A percentile compares a stretch with the other conserved stretches of the same genome.
Evolutionary conservation across 2,329 filamentous ascomycete species (phyloP).

Genomic region (Fusarium sublunatum): DNA sequence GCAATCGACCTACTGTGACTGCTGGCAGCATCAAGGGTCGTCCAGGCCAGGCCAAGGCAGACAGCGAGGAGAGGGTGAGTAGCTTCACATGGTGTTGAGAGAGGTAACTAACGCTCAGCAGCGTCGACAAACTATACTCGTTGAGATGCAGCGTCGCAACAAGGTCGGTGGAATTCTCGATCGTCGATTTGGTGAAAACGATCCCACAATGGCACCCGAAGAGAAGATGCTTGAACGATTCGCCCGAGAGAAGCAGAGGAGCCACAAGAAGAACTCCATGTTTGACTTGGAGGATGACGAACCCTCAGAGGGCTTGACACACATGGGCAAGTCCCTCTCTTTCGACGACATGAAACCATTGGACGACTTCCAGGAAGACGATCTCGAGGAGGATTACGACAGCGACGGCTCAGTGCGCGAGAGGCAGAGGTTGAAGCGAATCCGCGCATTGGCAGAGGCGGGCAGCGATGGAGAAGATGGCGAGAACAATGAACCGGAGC

Average conservation of each 20-base stretch:
- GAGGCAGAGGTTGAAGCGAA: slow-evolving; percentile 65
- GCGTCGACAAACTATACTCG: slow-evolving; percentile 84
- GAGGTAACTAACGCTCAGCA: slow-evolving; percentile 49
- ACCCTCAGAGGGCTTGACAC: slow-evolving; percentile 77
- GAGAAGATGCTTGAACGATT: slow-evolving; percentile 93
- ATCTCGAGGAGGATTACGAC: slow-evolving; percentile 71
- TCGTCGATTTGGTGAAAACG: slow-evolving; percentile 93
- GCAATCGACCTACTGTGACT: slow-evolving; percentile 66
- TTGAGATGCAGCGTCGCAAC: slow-evolving; percentile 88
- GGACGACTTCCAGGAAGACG: slow-evolving; percentile 85
- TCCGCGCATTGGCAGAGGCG: slow-evolving; percentile 59
- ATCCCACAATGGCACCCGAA: slow-evolving; percentile 92
- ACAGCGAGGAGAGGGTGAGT: slow-evolving; percentile 84
- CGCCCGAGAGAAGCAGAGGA: slow-evolving; percentile 84
- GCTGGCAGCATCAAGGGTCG: slow-evolving; percentile 74
- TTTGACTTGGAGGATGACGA: slow-evolving; percentile 89
- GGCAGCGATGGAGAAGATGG: slow-evolving; percentile 63
- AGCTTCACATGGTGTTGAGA: background rate
- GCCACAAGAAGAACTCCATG: slow-evolving; percentile 79
- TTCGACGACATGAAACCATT: slow-evolving; percentile 60
- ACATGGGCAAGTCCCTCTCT: slow-evolving; percentile 80
- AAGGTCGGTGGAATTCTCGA: slow-evolving; percentile 94
- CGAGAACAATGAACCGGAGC: slow-evolving; percentile 72
- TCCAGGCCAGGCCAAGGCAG: slow-evolving; percentile 85
- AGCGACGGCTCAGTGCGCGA: slow-evolving; percentile 67